phyloP scores from a whole-genome alignment of 495 filamentous ascomycete species.

The Daldinia loculata region DNA sequence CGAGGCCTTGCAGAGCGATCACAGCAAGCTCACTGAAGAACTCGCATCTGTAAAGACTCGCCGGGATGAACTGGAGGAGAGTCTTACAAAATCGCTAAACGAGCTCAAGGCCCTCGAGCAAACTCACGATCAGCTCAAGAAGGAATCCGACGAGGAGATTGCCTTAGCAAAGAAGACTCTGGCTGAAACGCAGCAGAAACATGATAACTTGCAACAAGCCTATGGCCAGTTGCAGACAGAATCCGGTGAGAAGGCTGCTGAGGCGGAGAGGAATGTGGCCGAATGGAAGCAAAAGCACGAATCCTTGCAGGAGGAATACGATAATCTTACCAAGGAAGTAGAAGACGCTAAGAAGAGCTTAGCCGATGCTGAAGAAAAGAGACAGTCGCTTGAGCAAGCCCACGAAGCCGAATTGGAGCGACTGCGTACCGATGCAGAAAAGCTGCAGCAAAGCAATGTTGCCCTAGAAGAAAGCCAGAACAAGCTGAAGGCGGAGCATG shows the following conservation, averaged over 20 bases:
- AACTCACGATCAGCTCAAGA: slow-evolving; percentile 24
- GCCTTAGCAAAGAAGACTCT: slow-evolving; percentile 23
- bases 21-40: slow-evolving; percentile 26
- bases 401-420: slow-evolving; percentile 25
- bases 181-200: slow-evolving; percentile 26
- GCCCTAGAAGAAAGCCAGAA: slow-evolving; percentile 19
- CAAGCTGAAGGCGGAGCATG: slow-evolving; percentile 26
- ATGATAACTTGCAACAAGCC: slow-evolving; percentile 22
- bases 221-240: slow-evolving; percentile 8
- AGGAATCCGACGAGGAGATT: slow-evolving; percentile 25
- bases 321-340: slow-evolving; percentile 19
- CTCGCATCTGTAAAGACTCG: slow-evolving; percentile 20
- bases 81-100: slow-evolving; percentile 12
- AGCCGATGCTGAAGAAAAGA: slow-evolving; percentile 21
- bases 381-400: slow-evolving; percentile 24
- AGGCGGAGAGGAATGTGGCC: slow-evolving; percentile 12
- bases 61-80: slow-evolving; percentile 8
- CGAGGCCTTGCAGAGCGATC: slow-evolving; percentile 23
- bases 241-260: slow-evolving; percentile 19
- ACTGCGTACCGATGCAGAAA: slow-evolving; percentile 23
- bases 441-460: slow-evolving; percentile 21
- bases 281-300: slow-evolving; percentile 36
- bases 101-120: slow-evolving; percentile 28
- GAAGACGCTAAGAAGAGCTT: slow-evolving; percentile 21
- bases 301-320: slow-evolving; percentile 16